Evolutionary conservation across 1,284 basidiomycete species (phyloP).

Genomic region (Fomes fomentarius): DNA sequence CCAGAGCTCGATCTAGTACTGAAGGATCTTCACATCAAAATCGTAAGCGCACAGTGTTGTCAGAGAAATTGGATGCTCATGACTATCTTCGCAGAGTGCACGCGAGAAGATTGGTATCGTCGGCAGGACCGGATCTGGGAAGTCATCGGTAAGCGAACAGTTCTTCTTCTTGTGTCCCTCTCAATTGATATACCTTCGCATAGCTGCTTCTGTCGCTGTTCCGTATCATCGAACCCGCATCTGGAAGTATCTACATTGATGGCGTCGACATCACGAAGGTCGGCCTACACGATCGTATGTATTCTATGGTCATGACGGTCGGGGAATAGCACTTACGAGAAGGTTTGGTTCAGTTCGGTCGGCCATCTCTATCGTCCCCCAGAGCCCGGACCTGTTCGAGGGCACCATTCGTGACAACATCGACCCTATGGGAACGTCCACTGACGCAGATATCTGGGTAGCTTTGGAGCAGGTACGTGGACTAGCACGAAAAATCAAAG

Average conservation of each 20-base stretch:
- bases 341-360: slow-evolving; percentile 42
- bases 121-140: slow-evolving; percentile 93
- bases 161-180: not conserved
- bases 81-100: slow-evolving; percentile 49
- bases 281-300: slow-evolving; percentile 78
- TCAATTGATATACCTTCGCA: not conserved
- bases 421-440: slow-evolving; percentile 72
- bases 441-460: slow-evolving; percentile 83
- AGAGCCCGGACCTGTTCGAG: slow-evolving; percentile 81
- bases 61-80: slow-evolving; percentile 24
- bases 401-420: slow-evolving; percentile 87
- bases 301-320: not conserved
- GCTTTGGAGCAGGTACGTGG: slow-evolving; percentile 72
- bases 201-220: slow-evolving; percentile 70
- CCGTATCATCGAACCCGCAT: slow-evolving; percentile 82
- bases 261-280: slow-evolving; percentile 83
- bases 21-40: slow-evolving; percentile 69
- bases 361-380: slow-evolving; percentile 89
- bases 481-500: slow-evolving; percentile 1
- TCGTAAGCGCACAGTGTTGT: slow-evolving; percentile 44
- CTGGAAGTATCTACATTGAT: slow-evolving; percentile 84
- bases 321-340: not conserved
- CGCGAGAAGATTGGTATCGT: slow-evolving; percentile 86
- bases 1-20: slow-evolving; percentile 81
- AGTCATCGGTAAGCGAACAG: slow-evolving; percentile 71